phyloP scores from a whole-genome alignment of 352 stramenopile species.

The Phytopythium montanum region DNA sequence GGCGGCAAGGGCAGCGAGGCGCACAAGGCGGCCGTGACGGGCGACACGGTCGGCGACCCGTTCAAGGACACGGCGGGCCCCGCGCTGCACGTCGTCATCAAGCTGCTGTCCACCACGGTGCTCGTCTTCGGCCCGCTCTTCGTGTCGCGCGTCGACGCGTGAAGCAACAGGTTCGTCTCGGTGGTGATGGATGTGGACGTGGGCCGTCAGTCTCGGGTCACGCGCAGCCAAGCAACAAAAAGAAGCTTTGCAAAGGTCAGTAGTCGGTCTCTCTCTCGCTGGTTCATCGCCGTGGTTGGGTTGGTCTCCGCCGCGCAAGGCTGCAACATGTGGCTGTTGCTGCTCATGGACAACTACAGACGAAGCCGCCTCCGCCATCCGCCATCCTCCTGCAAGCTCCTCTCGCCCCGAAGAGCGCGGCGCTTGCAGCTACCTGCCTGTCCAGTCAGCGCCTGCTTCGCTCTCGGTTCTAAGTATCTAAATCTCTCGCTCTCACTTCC shows the following conservation, averaged over 20 bases:
- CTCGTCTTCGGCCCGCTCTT: conserved; percentile 93
- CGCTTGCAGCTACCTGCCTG: not conserved
- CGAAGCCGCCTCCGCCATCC: not conserved
- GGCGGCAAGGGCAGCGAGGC: conserved; percentile 94
- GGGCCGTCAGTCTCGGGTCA: too few relatives aligned
- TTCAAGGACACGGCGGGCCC: conserved; percentile 97
- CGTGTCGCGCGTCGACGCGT: conserved; percentile 62
- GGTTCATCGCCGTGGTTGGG: not conserved
- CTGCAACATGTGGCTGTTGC: not conserved
- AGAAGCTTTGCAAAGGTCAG: not conserved
- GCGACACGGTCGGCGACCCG: conserved; percentile 96
- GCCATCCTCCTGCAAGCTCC: not conserved
- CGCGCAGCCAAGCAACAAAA: not conserved
- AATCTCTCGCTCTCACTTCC: conserved; percentile 4
- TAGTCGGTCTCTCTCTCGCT: not conserved
- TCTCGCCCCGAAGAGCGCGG: not conserved
- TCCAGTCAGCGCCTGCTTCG: not conserved
- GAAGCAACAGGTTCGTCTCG: not conserved
- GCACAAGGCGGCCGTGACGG: conserved; percentile 97
- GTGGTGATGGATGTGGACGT: not conserved
- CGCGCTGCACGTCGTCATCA: conserved; percentile 98
- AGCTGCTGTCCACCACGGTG: conserved; percentile 94
- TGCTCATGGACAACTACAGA: not conserved
- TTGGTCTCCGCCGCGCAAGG: not conserved
- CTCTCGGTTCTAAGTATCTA: conserved; percentile 7